Conservation (phyloP, 2,329 filamentous ascomycete genomes). For the Hymenoscyphus linearis region DNA sequence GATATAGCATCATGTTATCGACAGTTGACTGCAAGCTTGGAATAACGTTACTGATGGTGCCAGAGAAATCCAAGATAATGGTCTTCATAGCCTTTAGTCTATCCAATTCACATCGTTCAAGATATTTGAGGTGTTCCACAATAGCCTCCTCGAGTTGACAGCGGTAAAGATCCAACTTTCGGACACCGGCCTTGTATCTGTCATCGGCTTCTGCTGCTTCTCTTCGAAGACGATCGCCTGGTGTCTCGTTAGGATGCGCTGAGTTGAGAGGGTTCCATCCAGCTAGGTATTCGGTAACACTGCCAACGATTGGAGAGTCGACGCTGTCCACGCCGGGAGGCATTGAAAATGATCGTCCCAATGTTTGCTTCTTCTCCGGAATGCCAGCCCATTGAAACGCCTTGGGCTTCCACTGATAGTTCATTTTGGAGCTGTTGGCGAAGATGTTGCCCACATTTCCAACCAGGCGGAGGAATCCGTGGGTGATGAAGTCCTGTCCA, state of each 20-base stretch:
- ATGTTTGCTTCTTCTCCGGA: slow-evolving; percentile 75
- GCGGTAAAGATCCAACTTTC: slow-evolving; percentile 81
- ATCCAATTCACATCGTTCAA: slow-evolving; percentile 95
- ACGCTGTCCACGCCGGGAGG: slow-evolving; percentile 51
- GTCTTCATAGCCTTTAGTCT: slow-evolving; percentile 97
- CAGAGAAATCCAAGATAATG: slow-evolving; percentile 94
- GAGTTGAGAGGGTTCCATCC: slow-evolving; percentile 93
- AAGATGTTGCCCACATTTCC: slow-evolving; percentile 95
- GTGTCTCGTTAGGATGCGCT: slow-evolving; percentile 87
- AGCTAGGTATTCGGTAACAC: slow-evolving; percentile 82
- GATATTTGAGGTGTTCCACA: slow-evolving; percentile 85
- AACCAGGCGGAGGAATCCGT: slow-evolving; percentile 83
- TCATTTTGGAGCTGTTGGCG: slow-evolving; percentile 95
- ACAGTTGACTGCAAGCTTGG: slow-evolving; percentile 92
- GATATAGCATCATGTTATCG: slow-evolving; percentile 98
- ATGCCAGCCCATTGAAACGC: slow-evolving; percentile 83
- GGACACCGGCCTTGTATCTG: slow-evolving; percentile 82
- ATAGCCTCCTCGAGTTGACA: slow-evolving; percentile 97
- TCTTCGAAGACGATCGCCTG: slow-evolving; percentile 75
- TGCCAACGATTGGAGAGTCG: slow-evolving; percentile 78
- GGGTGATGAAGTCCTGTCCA: slow-evolving; percentile 82
- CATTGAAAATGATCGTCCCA: slow-evolving; percentile 71
- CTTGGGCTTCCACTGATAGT: slow-evolving; percentile 94
- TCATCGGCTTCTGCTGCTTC: slow-evolving; percentile 90
- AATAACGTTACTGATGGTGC: slow-evolving; percentile 95